These are phyloP conservation scores for Aspergillus chevalieri DNA, from an alignment of 2,329 filamentous ascomycete species.

Conservation along the genomic window DNA sequence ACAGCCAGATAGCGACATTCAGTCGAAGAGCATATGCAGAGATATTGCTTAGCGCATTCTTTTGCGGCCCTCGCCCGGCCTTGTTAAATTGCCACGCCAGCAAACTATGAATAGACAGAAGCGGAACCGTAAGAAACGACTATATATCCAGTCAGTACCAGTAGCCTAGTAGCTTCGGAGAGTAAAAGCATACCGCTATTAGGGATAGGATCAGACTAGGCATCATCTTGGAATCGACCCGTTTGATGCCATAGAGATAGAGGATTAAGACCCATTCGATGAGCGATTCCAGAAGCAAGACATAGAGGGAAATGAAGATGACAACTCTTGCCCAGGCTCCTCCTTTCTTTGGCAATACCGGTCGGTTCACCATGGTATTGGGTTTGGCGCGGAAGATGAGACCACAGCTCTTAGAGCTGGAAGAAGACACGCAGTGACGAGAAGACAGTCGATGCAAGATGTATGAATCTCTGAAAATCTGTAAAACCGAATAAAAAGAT, in stretches of 20 bases:
- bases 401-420: background rate
- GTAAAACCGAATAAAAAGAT: background rate
- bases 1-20: slow-evolving; percentile 33
- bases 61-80: slow-evolving; percentile 24
- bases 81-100: slow-evolving; percentile 35
- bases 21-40: slow-evolving; percentile 32
- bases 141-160: slow-evolving; percentile 9
- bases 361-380: background rate
- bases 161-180: background rate
- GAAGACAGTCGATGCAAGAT: background rate
- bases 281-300: slow-evolving; percentile 30
- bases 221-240: slow-evolving; percentile 35
- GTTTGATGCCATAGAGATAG: slow-evolving; percentile 27
- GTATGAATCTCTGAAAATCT: background rate
- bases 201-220: slow-evolving; percentile 31
- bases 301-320: slow-evolving; percentile 32
- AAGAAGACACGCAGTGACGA: background rate
- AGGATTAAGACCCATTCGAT: slow-evolving; percentile 29
- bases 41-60: slow-evolving; percentile 24
- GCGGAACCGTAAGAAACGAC: slow-evolving; percentile 32
- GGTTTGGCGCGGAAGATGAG: background rate
- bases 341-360: slow-evolving; percentile 16
- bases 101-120: slow-evolving; percentile 32
- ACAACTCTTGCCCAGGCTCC: slow-evolving; percentile 30
- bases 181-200: slow-evolving; percentile 24